Evolutionary conservation across 169 alveolate genomes (phyloP), one percentile per base, ranked within the genome.

Genomic region (Cyclospora cayetanensis): DNA sequence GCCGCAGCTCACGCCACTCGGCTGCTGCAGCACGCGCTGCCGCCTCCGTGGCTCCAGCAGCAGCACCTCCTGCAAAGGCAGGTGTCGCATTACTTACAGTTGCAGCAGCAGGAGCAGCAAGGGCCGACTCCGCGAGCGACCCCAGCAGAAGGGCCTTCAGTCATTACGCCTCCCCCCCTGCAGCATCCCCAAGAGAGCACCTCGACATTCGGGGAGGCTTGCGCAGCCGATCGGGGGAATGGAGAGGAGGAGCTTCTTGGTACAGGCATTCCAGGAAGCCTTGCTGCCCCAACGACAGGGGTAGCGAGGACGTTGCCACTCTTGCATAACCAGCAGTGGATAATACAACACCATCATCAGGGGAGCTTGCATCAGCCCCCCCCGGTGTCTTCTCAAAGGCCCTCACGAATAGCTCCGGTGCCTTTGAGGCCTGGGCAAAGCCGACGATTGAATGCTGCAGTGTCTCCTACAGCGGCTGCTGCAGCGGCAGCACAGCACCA

Each of bases 371-470:
- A 15, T 46, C 60, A 46, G 60, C 7, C 15, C n/a, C 60, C 7
- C n/a, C 60, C 7, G 60, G n/a, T 46, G 60, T 46, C 60, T 46
- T 46, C 41, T 50, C 3, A 31, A 20, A 53, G 68, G 46, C 86
- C 66, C 68, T 9, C 35, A 11, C 66, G 86, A 25, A 76, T 76
- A 5, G 86, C 66, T 41, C 86, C 68, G 9, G 66, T 76, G 66
- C 86, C 86, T 12, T 66, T 76, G 86, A 39, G 86, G 86, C 66
- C 66, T 12, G 86, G 68, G 66, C 86, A 76, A 50, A 76, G 41
- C 86, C 42, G 86, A 5, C 52, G 86, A 66, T 66, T 41, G 29
- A 60, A 5, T 15, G 27, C 34, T 60, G 72, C 27, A 9, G 1
- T n/a, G 12, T 60, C 72, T 9, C 72, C 72, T 20, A 20, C 72